These are phyloP conservation scores for Paramecium octaurelia DNA, from an alignment of 73 alveolate genomes.

Conservation along the genomic window DNA sequence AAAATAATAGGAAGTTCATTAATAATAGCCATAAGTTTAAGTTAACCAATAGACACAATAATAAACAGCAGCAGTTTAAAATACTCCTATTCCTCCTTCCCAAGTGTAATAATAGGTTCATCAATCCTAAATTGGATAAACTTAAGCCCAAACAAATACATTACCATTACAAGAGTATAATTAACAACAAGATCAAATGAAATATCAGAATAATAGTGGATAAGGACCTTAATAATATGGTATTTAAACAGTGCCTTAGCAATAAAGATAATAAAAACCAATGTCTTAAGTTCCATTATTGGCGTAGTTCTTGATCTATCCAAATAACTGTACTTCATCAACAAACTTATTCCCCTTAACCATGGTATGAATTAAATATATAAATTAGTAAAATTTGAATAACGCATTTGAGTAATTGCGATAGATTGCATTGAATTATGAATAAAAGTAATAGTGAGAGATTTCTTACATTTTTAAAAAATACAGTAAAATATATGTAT, in stretches of 20 bases:
- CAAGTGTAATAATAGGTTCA: neutral
- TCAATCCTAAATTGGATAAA: neutral
- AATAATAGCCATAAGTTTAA: neutral
- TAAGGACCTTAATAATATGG: neutral
- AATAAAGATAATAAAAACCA: neutral
- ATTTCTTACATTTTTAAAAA: neutral
- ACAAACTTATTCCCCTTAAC: neutral
- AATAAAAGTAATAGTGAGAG: neutral
- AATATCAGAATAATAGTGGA: neutral
- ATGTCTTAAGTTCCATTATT: neutral
- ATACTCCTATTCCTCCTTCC: neutral
- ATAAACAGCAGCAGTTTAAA: neutral
- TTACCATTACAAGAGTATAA: neutral
- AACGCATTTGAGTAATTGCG: neutral
- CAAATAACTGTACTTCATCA: neutral
- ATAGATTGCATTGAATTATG: neutral
- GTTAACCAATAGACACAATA: neutral
- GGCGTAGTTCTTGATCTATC: neutral
- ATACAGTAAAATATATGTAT: neutral
- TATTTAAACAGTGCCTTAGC: neutral
- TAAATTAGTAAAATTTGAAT: neutral
- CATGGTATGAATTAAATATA: neutral
- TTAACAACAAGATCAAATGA: neutral
- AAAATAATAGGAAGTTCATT: neutral
- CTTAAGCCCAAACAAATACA: neutral